Evolutionary conservation across 345 rosid species (phyloP).

Genomic region (Cardiospermum halicacabum): DNA sequence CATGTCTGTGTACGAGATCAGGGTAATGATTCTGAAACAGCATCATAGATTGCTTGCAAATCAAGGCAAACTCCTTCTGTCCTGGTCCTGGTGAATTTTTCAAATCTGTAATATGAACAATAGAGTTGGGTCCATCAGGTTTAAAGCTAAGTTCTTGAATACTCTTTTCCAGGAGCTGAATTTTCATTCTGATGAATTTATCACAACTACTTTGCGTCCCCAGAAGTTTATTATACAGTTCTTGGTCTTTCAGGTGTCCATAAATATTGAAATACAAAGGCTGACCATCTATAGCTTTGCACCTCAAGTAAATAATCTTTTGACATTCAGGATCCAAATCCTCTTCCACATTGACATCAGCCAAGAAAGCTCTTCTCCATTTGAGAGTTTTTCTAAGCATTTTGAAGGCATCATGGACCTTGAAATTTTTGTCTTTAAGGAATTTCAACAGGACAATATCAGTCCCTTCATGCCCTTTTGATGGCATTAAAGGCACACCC

Average conservation of each 20-base stretch:
- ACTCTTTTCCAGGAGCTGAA: conserved; percentile 41
- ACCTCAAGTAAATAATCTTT: conserved; percentile 20
- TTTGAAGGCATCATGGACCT: conserved; percentile 42
- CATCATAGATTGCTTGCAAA: conserved; percentile 22
- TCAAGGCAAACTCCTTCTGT: conserved; percentile 30
- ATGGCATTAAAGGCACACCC: conserved; percentile 62
- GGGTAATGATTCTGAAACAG: conserved; percentile 44
- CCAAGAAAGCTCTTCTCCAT: conserved; percentile 39
- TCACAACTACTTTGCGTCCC: conserved; percentile 27
- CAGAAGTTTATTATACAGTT: conserved; percentile 17
- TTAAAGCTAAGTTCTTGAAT: conserved; percentile 36
- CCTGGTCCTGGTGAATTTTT: conserved; percentile 32
- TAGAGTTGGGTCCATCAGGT: conserved; percentile 38
- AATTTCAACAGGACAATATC: conserved; percentile 43
- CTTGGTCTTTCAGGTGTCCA: conserved; percentile 33
- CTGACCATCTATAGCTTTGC: conserved; percentile 43
- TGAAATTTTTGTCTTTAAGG: conserved; percentile 39
- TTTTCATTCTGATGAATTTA: conserved; percentile 30
- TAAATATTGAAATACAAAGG: conserved; percentile 34
- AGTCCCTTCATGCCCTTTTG: conserved; percentile 43
- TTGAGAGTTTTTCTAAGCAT: conserved; percentile 45
- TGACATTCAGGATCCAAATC: conserved; percentile 22
- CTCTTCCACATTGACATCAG: conserved; percentile 30
- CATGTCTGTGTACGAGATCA: conserved; percentile 38
- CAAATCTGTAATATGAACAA: conserved; percentile 49